Conservation (phyloP, 2,329 filamentous ascomycete genomes). For the Dactylellina sp. region DNA sequence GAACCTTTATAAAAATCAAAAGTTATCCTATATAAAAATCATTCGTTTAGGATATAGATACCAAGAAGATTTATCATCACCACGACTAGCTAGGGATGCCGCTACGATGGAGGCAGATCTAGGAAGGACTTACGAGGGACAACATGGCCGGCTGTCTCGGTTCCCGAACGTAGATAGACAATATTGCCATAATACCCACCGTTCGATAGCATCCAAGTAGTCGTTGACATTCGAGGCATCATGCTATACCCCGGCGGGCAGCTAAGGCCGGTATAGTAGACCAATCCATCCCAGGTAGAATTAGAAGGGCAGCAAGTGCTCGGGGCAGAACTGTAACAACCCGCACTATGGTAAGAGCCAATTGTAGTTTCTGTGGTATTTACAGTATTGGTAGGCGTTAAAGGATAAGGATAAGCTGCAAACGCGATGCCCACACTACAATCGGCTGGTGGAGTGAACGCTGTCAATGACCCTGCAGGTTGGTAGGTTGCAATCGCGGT, state of each 20-base stretch:
- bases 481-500: slow-evolving; percentile 14
- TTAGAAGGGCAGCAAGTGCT: slow-evolving; percentile 12
- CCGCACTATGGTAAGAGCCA: slow-evolving; percentile 15
- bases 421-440: slow-evolving; percentile 7
- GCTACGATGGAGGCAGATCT: not conserved
- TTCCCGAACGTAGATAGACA: slow-evolving; percentile 10
- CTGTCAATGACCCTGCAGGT: not conserved
- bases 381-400: not conserved
- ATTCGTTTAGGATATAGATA: no score
- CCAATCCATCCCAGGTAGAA: slow-evolving; percentile 6
- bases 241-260: slow-evolving; percentile 30
- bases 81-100: no score
- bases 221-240: not conserved
- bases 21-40: not conserved
- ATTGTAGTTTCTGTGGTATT: not conserved
- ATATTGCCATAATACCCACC: not conserved
- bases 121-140: slow-evolving; percentile 19
- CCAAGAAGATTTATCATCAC: no score
- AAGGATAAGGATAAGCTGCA: not conserved
- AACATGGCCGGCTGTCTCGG: slow-evolving; percentile 9
- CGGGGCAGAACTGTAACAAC: slow-evolving; percentile 6
- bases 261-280: slow-evolving; percentile 14
- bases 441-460: slow-evolving; percentile 12
- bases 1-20: not conserved
- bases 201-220: not conserved